These are phyloP conservation scores for Aurinia saxatilis DNA, from an alignment of 345 rosid species.

Conservation along the genomic window DNA sequence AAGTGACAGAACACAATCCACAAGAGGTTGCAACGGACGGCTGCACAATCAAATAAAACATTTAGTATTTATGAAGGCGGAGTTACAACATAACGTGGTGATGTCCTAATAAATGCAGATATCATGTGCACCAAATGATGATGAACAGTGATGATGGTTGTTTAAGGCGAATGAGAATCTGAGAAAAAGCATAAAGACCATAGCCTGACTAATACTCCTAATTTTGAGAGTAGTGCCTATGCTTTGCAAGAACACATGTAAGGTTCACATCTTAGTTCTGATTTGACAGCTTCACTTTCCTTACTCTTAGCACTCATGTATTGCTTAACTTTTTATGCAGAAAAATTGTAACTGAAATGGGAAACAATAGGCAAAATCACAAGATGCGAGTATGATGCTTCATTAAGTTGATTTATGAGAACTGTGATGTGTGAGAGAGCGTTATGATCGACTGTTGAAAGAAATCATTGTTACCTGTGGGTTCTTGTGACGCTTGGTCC, in stretches of 20 bases:
- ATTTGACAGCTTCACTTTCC: neutral
- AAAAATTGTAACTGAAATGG: neutral
- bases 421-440: neutral
- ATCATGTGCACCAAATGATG: neutral
- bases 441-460: neutral
- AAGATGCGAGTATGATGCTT: neutral
- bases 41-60: constrained; percentile 32
- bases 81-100: neutral
- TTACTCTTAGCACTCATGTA: neutral
- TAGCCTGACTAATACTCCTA: constrained; percentile 3
- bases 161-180: neutral
- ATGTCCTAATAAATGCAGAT: neutral
- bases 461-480: constrained; percentile 41
- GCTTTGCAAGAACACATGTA: neutral
- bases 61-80: neutral
- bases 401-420: neutral
- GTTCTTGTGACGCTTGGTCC: constrained; percentile 51
- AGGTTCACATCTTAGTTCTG: neutral
- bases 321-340: constrained; percentile 2
- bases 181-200: neutral
- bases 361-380: neutral
- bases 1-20: constrained; percentile 50
- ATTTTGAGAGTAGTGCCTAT: neutral
- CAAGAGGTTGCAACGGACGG: constrained; percentile 72
- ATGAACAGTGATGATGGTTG: neutral